These are phyloP conservation scores for Oryza meridionalis DNA, from an alignment of 176 grass and related monocot species.

Conservation along the genomic window DNA sequence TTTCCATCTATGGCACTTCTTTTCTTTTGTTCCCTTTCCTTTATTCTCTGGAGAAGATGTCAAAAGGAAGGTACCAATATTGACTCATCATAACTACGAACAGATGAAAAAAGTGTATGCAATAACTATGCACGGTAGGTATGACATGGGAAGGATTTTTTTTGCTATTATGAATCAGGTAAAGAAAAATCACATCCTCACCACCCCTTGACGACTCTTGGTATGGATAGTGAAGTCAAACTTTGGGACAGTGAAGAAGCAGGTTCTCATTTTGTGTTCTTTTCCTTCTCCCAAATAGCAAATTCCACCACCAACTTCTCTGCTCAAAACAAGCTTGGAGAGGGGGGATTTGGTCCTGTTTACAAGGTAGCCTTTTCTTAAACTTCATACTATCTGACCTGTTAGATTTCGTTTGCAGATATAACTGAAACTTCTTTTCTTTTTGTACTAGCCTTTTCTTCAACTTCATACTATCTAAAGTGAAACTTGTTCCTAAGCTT, in stretches of 20 bases:
- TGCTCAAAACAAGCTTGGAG: constrained; percentile 48
- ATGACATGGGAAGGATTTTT: background rate
- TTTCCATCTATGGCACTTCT: constrained; percentile 25
- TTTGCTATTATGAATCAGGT: constrained; percentile 27
- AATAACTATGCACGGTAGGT: background rate
- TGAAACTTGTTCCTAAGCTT: background rate
- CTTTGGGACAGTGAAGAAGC: constrained; percentile 46
- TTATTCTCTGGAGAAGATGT: constrained; percentile 32
- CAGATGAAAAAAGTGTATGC: background rate
- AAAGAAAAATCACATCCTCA: constrained; percentile 23
- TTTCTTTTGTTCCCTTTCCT: constrained; percentile 27
- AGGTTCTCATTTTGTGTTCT: constrained; percentile 5
- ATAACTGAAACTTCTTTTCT: too few relatives aligned
- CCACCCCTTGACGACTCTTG: background rate
- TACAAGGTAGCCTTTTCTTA: constrained; percentile 38
- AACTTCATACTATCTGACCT: background rate
- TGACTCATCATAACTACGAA: background rate
- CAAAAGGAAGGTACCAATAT: constrained; percentile 35
- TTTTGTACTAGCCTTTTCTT: too few relatives aligned
- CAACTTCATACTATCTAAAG: background rate
- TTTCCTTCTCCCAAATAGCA: constrained; percentile 43
- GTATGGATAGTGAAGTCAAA: constrained; percentile 8
- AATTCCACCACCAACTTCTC: constrained; percentile 41
- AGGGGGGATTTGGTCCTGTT: constrained; percentile 56
- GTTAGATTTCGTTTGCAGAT: too few relatives aligned